phyloP scores from a whole-genome alignment of 2,329 filamentous ascomycete species.

The Exophiala oligosperma region DNA sequence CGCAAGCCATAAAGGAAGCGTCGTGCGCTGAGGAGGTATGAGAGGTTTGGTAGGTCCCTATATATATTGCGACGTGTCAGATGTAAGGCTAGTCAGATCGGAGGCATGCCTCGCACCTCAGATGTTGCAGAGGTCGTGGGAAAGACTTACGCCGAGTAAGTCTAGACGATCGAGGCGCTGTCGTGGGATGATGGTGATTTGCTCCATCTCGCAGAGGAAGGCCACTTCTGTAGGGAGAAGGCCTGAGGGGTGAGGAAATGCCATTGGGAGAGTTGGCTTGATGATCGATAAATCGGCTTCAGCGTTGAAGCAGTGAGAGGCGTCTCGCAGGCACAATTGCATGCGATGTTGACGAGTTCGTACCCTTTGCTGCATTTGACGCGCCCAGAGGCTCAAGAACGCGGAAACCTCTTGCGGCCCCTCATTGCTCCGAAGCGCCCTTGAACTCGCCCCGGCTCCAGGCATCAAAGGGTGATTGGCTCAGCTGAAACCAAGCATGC shows the following conservation, averaged over 20 bases:
- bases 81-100: conserved; percentile 2
- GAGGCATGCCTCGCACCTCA: conserved; percentile 19
- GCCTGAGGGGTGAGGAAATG: conserved; percentile 62
- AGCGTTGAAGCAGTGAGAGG: too few relatives aligned
- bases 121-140: conserved; percentile 30
- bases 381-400: not conserved
- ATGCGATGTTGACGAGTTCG: too few relatives aligned
- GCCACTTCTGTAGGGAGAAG: conserved; percentile 85
- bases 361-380: not conserved
- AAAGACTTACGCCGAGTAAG: conserved; percentile 73
- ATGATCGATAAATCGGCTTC: not conserved
- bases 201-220: conserved; percentile 96
- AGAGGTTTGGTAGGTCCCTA: conserved; percentile 78
- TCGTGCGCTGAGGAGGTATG: conserved; percentile 75
- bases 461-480: not conserved
- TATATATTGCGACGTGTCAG: not conserved
- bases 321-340: too few relatives aligned
- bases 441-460: too few relatives aligned
- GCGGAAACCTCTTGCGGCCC: too few relatives aligned
- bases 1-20: conserved; percentile 90
- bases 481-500: not conserved
- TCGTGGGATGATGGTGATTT: conserved; percentile 87
- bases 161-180: conserved; percentile 84
- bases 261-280: conserved; percentile 46
- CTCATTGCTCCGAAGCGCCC: too few relatives aligned